phyloP scores from a whole-genome alignment of 1,284 basidiomycete genomes.

The Naganishia cerealis region DNA sequence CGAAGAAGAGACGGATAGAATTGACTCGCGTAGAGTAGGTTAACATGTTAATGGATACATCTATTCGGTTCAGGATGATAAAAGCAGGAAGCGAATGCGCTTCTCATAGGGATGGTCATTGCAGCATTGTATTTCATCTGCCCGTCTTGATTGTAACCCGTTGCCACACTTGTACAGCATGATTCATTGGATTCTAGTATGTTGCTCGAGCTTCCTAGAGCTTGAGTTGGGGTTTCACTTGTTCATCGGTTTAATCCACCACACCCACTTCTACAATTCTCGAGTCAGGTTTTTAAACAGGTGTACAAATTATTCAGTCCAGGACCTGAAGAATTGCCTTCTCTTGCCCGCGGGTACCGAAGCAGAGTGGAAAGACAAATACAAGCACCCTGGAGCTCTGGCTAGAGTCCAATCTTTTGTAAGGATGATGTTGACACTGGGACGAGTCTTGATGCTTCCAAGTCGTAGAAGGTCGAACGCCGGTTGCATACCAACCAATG shows the following conservation, averaged over 20 bases:
- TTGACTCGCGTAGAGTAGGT: constrained; percentile 24
- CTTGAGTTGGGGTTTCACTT: too few species aligned
- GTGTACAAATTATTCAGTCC: background rate
- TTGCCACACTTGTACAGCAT: too few species aligned
- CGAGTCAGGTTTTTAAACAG: too few species aligned
- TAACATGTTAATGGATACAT: background rate
- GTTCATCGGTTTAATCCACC: too few species aligned
- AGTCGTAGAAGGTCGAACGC: background rate
- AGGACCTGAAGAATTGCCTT: background rate
- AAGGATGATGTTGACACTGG: background rate
- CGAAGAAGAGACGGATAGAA: constrained; percentile 30
- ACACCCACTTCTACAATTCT: too few species aligned
- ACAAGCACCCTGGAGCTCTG: background rate
- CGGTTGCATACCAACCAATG: background rate
- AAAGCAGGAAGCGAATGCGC: background rate
- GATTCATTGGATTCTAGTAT: too few species aligned
- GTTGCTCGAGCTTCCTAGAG: too few species aligned
- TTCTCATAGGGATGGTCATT: too few species aligned
- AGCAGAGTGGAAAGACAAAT: background rate
- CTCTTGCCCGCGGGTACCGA: background rate
- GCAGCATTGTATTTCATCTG: too few species aligned
- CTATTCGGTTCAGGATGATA: background rate
- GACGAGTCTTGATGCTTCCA: background rate
- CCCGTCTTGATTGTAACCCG: too few species aligned
- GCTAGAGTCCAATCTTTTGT: background rate